Conservation (phyloP, 768 basidiomycete genomes). For the Podaxis carcinomalis region DNA sequence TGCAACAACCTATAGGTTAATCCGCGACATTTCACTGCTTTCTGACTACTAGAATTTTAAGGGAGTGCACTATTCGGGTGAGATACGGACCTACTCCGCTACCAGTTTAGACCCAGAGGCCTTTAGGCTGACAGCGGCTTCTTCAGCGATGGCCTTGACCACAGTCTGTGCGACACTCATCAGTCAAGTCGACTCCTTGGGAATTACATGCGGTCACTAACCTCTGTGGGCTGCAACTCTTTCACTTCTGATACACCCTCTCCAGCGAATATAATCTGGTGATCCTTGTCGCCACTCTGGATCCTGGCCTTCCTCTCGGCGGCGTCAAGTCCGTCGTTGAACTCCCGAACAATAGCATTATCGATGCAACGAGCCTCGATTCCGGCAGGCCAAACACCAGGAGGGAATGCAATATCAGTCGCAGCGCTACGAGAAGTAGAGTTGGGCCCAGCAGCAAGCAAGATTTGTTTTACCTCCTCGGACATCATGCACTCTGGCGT, state of each 20-base stretch:
- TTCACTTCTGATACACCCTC: background rate
- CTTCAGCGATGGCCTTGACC: background rate
- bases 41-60: background rate
- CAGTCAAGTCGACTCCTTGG: background rate
- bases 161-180: background rate
- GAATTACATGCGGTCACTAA: background rate
- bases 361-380: constrained; percentile 42
- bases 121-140: background rate
- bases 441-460: constrained; percentile 21
- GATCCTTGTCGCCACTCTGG: background rate
- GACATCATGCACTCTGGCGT: constrained; percentile 39
- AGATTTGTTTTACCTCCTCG: constrained; percentile 18
- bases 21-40: too few relatives aligned
- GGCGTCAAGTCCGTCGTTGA: constrained; percentile 5
- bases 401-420: constrained; percentile 38
- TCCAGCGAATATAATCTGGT: background rate
- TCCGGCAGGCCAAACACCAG: constrained; percentile 37
- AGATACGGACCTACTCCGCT: background rate
- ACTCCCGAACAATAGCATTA: constrained; percentile 30
- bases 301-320: background rate
- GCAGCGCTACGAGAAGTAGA: constrained; percentile 37
- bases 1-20: too few relatives aligned
- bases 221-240: background rate
- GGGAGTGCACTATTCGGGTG: background rate
- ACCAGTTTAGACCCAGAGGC: background rate